Evolutionary conservation across 345 rosid genomes (phyloP).

Genomic region (Populus simonii): DNA sequence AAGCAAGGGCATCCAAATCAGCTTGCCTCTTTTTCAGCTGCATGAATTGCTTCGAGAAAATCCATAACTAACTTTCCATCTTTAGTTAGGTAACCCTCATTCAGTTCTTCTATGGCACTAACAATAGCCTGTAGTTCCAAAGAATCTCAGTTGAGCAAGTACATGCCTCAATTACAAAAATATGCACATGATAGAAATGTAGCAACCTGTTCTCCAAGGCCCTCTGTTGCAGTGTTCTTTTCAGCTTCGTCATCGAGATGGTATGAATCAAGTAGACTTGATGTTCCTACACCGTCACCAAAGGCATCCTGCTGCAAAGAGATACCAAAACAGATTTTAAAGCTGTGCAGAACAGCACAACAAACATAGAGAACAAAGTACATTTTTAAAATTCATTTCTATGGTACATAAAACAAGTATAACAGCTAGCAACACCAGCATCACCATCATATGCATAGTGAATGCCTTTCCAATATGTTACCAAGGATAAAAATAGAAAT

Average conservation of each 20-base stretch:
- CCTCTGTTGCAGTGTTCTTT: constrained; percentile 28
- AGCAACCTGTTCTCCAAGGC: constrained; percentile 19
- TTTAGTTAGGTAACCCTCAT: constrained; percentile 47
- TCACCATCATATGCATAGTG: neutral
- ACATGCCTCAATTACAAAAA: neutral
- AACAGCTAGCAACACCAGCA: neutral
- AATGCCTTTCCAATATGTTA: neutral
- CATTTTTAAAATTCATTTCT: neutral
- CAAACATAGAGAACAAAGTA: neutral
- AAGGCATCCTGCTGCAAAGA: constrained; percentile 36
- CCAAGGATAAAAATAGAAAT: neutral
- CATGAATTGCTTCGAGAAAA: constrained; percentile 86
- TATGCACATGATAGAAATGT: constrained; percentile 2
- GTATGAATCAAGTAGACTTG: constrained; percentile 72
- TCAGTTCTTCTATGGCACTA: constrained; percentile 50
- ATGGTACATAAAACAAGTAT: neutral
- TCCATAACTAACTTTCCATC: constrained; percentile 77
- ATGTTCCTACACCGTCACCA: constrained; percentile 25
- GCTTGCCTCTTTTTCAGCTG: constrained; percentile 88
- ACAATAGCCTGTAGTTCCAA: constrained; percentile 45
- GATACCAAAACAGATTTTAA: neutral
- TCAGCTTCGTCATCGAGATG: constrained; percentile 48
- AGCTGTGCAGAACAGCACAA: neutral
- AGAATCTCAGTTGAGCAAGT: constrained; percentile 7
- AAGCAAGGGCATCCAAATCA: constrained; percentile 72